Conservation (phyloP, 2,329 filamentous ascomycete species). For the Pseudogymnoascus sp. region DNA sequence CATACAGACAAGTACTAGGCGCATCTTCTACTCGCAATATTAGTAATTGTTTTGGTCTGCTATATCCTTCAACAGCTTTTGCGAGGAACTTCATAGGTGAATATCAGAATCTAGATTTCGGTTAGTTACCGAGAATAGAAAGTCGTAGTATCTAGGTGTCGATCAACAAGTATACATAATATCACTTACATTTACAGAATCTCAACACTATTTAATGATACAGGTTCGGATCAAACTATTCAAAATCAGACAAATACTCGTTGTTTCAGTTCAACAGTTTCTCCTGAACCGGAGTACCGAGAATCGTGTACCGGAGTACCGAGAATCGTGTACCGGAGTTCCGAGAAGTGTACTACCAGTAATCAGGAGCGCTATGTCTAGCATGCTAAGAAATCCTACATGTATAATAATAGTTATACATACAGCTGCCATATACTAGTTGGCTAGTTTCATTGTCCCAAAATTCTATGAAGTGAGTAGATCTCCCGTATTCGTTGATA, state of each 20-base stretch:
- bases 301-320: not conserved
- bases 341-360: not conserved
- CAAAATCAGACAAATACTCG: too few relatives aligned
- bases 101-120: too few relatives aligned
- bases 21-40: constrained; percentile 69
- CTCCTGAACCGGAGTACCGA: too few relatives aligned
- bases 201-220: too few relatives aligned
- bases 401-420: not conserved
- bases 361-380: not conserved
- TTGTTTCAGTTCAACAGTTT: too few relatives aligned
- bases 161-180: too few relatives aligned
- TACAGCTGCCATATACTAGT: not conserved
- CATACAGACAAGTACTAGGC: constrained; percentile 45
- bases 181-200: too few relatives aligned
- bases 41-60: constrained; percentile 72
- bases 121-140: too few relatives aligned
- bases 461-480: not conserved
- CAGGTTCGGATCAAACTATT: too few relatives aligned
- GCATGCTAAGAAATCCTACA: not conserved
- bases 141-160: too few relatives aligned
- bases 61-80: constrained; percentile 58
- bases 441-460: not conserved
- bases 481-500: not conserved
- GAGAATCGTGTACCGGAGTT: not conserved
- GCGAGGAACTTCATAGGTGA: too few relatives aligned